phyloP scores from a whole-genome alignment of 2,329 filamentous ascomycete genomes.

The Trichoderma sp. region DNA sequence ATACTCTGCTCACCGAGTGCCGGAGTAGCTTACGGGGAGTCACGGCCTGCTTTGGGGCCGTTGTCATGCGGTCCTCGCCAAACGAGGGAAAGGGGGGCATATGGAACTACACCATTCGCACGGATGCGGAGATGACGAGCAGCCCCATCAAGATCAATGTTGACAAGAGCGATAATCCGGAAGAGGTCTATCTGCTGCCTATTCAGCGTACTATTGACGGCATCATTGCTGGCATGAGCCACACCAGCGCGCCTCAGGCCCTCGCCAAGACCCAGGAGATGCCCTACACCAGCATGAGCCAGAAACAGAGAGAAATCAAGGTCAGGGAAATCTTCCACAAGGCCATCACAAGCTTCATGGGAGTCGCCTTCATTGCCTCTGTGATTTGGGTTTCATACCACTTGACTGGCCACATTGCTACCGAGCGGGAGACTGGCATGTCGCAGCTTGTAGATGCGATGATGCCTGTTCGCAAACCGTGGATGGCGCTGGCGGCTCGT shows the following conservation, averaged over 20 bases:
- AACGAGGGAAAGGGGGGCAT: slow-evolving; percentile 63
- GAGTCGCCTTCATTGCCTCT: slow-evolving; percentile 75
- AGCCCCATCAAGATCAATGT: slow-evolving; percentile 66
- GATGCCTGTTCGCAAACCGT: slow-evolving; percentile 74
- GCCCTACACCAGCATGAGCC: slow-evolving; percentile 72
- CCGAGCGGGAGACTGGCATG: slow-evolving; percentile 84
- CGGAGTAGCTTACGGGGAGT: slow-evolving; percentile 65
- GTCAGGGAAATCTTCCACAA: slow-evolving; percentile 71
- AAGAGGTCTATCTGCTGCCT: slow-evolving; percentile 75
- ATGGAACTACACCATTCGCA: slow-evolving; percentile 87
- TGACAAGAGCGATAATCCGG: slow-evolving; percentile 67
- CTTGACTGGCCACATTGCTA: slow-evolving; percentile 80
- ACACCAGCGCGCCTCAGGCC: slow-evolving; percentile 40
- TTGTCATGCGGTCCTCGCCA: slow-evolving; percentile 75
- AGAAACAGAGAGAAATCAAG: slow-evolving; percentile 63
- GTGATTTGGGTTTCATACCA: slow-evolving; percentile 85
- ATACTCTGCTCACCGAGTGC: slow-evolving; percentile 64
- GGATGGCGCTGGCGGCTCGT: slow-evolving; percentile 77
- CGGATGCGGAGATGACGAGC: slow-evolving; percentile 64
- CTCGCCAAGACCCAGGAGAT: slow-evolving; percentile 60
- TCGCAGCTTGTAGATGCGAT: slow-evolving; percentile 87
- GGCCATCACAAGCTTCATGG: slow-evolving; percentile 73
- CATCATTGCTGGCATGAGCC: slow-evolving; percentile 63
- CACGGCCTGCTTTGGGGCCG: slow-evolving; percentile 71
- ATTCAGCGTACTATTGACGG: slow-evolving; percentile 77